A percentile compares a stretch with the other conserved stretches of the same genome.
These are phyloP conservation scores for Rhynchosporium secalis DNA, from an alignment of 2,329 filamentous ascomycete genomes.

Conservation along the genomic window DNA sequence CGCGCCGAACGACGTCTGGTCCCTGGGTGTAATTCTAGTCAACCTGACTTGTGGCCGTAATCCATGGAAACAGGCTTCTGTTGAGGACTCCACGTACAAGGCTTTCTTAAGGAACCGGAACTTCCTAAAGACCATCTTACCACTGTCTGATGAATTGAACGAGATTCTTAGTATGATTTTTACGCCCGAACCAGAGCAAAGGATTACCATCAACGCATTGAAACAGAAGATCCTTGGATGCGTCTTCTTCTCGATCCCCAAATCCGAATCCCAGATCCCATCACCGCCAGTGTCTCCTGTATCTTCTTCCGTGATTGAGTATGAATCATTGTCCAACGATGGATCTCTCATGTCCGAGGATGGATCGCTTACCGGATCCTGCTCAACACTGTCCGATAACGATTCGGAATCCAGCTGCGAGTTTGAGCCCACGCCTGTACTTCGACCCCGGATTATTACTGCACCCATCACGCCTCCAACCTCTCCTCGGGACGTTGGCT, in stretches of 20 bases:
- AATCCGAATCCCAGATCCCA: slow-evolving; percentile 14
- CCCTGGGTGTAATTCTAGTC: slow-evolving; percentile 94
- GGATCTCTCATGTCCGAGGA: slow-evolving; percentile 52
- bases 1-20: slow-evolving; percentile 96
- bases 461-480: too few relatives aligned
- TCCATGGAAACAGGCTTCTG: slow-evolving; percentile 95
- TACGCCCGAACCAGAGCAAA: slow-evolving; percentile 76
- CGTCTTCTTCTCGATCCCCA: slow-evolving; percentile 34
- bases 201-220: slow-evolving; percentile 80
- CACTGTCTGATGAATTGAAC: slow-evolving; percentile 86
- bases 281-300: slow-evolving; percentile 25
- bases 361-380: slow-evolving; percentile 33
- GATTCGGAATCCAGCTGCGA: slow-evolving; percentile 16
- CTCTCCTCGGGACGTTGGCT: slow-evolving; percentile 19
- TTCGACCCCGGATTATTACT: too few relatives aligned
- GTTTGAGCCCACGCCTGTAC: background rate
- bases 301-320: slow-evolving; percentile 27
- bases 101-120: slow-evolving; percentile 82
- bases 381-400: slow-evolving; percentile 31
- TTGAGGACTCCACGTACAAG: slow-evolving; percentile 91
- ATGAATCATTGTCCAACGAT: slow-evolving; percentile 52
- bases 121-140: slow-evolving; percentile 91
- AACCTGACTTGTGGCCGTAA: slow-evolving; percentile 98
- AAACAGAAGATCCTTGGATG: slow-evolving; percentile 75
- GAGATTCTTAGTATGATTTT: slow-evolving; percentile 86